A percentile compares a stretch with the other conserved stretches of the same genome.
Evolutionary conservation across 2,329 filamentous ascomycete genomes (phyloP).

Genomic region (Hymenoscyphus albidus): DNA sequence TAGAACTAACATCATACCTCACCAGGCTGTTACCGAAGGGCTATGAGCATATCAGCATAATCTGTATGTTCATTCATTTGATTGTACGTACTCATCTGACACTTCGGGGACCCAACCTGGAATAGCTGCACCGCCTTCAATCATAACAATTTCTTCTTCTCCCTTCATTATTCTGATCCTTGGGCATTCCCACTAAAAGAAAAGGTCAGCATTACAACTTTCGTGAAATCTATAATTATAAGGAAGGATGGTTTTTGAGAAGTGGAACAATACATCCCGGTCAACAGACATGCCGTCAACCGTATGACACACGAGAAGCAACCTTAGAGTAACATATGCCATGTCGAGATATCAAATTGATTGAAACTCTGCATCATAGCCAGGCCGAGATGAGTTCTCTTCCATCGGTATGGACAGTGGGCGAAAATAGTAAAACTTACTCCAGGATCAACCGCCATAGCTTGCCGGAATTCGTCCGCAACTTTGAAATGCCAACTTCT

Average conservation of each 20-base stretch:
- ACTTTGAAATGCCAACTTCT: not conserved
- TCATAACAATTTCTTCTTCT: constrained; percentile 16
- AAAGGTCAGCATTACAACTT: not conserved
- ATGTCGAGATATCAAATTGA: not conserved
- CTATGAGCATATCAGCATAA: not conserved
- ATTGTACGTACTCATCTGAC: constrained; percentile 16
- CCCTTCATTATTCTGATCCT: constrained; percentile 23
- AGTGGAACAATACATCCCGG: not conserved
- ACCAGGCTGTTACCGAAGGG: not conserved
- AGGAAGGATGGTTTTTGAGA: not conserved
- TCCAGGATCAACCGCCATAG: constrained; percentile 18
- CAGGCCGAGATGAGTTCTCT: not conserved
- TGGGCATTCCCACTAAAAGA: constrained; percentile 26
- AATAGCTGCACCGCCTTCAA: constrained; percentile 23
- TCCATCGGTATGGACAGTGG: not conserved
- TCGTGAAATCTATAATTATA: not conserved
- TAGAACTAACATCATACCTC: not conserved
- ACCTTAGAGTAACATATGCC: too few species aligned
- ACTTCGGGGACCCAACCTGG: constrained; percentile 19
- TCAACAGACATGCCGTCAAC: not conserved
- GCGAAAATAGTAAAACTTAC: not conserved
- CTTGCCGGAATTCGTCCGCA: constrained; percentile 22
- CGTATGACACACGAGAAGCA: too few species aligned
- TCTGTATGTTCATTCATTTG: not conserved
- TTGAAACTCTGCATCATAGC: not conserved